Conservation (phyloP, 257 asterid genomes). For the Gentiana macrophylla region DNA sequence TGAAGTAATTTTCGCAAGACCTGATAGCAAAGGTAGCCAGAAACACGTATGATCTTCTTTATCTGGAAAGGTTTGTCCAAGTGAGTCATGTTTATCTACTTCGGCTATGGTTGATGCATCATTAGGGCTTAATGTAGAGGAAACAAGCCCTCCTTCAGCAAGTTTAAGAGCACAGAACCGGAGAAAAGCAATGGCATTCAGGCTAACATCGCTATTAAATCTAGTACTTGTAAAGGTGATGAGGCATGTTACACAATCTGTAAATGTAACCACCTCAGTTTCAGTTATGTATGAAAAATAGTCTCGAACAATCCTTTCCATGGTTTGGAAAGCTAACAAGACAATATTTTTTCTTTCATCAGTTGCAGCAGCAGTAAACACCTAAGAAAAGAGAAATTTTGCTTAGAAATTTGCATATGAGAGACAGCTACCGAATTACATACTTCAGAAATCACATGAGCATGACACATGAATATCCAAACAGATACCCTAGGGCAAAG, state of each 20-base stretch:
- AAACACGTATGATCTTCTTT: constrained; percentile 56
- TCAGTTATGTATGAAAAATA: constrained; percentile 91
- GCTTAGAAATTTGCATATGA: too few species aligned
- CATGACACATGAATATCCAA: too few species aligned
- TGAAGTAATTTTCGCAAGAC: constrained; percentile 84
- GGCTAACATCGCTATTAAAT: constrained; percentile 96
- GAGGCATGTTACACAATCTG: constrained; percentile 95
- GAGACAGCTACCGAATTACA: too few species aligned
- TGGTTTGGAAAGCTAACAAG: constrained; percentile 88
- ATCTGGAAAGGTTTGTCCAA: constrained; percentile 39
- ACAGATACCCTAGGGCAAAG: too few species aligned
- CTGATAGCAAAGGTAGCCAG: constrained; percentile 95
- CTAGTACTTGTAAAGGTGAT: constrained; percentile 88
- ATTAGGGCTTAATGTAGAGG: constrained; percentile 47
- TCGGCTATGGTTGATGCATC: constrained; percentile 27
- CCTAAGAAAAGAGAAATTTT: constrained; percentile 35
- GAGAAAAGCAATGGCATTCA: constrained; percentile 97
- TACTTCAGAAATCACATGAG: too few species aligned
- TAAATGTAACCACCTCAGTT: constrained; percentile 79
- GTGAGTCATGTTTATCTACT: constrained; percentile 34
- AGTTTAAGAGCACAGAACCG: constrained; percentile 98
- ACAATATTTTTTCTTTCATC: constrained; percentile 97
- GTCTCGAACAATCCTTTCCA: constrained; percentile 96
- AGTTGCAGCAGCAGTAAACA: constrained; percentile 94
- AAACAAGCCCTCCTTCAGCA: constrained; percentile 90